Evolutionary conservation across 306 rosid genomes (phyloP).

Genomic region (Prunus mira): DNA sequence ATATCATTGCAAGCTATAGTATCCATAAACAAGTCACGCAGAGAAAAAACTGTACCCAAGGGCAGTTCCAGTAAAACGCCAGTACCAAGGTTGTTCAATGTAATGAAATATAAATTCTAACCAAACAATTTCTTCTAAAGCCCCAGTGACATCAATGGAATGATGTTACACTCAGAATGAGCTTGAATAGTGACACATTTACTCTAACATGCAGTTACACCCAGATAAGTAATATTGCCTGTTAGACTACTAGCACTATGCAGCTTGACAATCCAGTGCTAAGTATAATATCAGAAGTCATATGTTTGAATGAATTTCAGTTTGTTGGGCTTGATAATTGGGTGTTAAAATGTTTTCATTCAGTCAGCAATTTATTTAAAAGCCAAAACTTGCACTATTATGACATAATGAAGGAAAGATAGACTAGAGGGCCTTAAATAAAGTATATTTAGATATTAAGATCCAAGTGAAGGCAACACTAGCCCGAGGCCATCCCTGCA

Average conservation of each 20-base stretch:
- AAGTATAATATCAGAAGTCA: background rate
- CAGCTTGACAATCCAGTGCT: background rate
- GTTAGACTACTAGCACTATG: background rate
- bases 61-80: too few species aligned
- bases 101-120: background rate
- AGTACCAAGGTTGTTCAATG: background rate
- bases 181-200: background rate
- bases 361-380: background rate
- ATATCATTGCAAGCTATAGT: background rate
- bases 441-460: conserved; percentile 5
- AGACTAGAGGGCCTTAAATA: background rate
- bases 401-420: background rate
- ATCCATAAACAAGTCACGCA: background rate
- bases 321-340: background rate
- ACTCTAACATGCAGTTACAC: background rate
- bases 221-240: background rate
- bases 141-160: background rate
- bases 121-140: too few species aligned
- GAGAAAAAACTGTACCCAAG: too few species aligned
- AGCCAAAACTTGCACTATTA: background rate
- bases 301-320: background rate
- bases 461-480: conserved; percentile 20
- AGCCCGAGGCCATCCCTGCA: background rate
- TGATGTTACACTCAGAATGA: background rate
- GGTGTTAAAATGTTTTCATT: background rate